phyloP scores from a whole-genome alignment of 805 yeast species.

The Schwanniomyces pseudopolymorphus region DNA sequence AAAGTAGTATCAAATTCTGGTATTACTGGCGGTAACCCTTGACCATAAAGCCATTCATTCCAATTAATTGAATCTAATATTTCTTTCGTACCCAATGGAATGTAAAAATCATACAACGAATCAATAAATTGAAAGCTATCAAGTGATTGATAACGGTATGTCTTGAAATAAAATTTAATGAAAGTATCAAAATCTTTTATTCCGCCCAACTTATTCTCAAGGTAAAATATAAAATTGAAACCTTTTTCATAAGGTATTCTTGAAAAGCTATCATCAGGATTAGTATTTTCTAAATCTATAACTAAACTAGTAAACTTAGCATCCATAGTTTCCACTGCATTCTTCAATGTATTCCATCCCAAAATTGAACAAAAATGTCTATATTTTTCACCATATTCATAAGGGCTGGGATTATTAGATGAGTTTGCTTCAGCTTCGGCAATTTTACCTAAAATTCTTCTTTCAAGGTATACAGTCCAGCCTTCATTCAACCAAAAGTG shows the following conservation, averaged over 20 bases:
- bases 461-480: constrained; percentile 36
- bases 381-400: constrained; percentile 28
- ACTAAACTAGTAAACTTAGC: constrained; percentile 21
- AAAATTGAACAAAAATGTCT: constrained; percentile 31
- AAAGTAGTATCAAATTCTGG: constrained; percentile 28
- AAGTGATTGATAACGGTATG: constrained; percentile 26
- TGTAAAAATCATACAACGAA: constrained; percentile 24
- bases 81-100: constrained; percentile 15
- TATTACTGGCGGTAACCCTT: constrained; percentile 25
- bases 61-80: constrained; percentile 25
- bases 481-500: constrained; percentile 41
- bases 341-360: constrained; percentile 31
- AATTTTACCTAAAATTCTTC: constrained; percentile 32
- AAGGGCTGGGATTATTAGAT: constrained; percentile 15
- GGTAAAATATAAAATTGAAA: constrained; percentile 27
- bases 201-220: constrained; percentile 26
- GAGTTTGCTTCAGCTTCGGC: constrained; percentile 22
- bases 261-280: constrained; percentile 34
- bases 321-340: constrained; percentile 20
- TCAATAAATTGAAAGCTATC: constrained; percentile 26
- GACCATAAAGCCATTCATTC: constrained; percentile 26
- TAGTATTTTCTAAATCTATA: constrained; percentile 19
- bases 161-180: constrained; percentile 27
- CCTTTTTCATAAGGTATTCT: constrained; percentile 38
- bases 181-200: constrained; percentile 24